Evolutionary conservation across 1,139 yeast species (phyloP).

Genomic region (Arxiozyma slooffiae): DNA sequence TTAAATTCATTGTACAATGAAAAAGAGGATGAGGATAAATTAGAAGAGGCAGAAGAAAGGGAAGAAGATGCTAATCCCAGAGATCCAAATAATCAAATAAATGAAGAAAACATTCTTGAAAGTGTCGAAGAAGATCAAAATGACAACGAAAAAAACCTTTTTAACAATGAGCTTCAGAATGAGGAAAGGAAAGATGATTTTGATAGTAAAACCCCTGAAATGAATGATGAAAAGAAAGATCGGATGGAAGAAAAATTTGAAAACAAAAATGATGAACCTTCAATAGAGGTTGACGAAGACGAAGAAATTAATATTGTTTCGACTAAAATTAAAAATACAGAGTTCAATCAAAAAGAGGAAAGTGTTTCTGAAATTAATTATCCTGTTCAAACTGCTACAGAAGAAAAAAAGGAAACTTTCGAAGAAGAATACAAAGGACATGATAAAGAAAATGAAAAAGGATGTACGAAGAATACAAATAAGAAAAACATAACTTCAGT

Average conservation of each 20-base stretch:
- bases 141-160: background rate
- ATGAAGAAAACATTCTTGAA: conserved; percentile 20
- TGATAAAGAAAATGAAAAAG: background rate
- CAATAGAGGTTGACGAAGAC: conserved; percentile 5
- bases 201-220: background rate
- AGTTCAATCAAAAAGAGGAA: background rate
- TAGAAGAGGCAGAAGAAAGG: conserved; percentile 6
- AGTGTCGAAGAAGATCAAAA: conserved; percentile 8
- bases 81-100: conserved; percentile 7
- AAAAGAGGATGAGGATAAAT: conserved; percentile 8
- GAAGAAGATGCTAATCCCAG: conserved; percentile 4
- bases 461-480: background rate
- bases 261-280: conserved; percentile 1
- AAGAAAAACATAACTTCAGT: background rate
- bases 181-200: background rate
- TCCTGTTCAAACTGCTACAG: background rate
- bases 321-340: background rate
- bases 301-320: conserved; percentile 1
- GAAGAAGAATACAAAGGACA: background rate
- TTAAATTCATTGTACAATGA: conserved; percentile 10
- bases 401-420: too few species aligned
- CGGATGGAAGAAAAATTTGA: background rate
- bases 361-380: too few species aligned
- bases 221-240: background rate
- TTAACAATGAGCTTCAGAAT: background rate